Base-by-base conservation (phyloP, 108 stramenopile species). In the Chaetoceros muelleri region DNA sequence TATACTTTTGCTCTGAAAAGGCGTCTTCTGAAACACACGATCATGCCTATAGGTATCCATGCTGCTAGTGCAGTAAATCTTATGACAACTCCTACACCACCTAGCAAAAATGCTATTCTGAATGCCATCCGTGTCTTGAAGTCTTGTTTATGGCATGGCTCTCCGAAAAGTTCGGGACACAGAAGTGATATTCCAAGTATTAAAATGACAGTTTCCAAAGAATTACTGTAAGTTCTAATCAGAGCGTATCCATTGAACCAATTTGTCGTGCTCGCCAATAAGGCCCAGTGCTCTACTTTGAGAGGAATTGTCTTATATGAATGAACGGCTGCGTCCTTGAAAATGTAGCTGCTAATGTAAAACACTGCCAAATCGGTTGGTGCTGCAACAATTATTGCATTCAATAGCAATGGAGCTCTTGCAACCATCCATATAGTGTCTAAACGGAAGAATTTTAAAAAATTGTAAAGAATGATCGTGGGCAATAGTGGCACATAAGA, bases 211-310 rank as follows among this genome's bases (percentile, higher is more conserved):
- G 86, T 71, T 67, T 88, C 87, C 3, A 84, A 57, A 2, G 80
- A 80, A 64, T 92, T 92, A 62, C 82, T 75, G 61, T 85, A 88
- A 7, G 84, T 93, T 44, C 90, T 66, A 23, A 84, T 58, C 55
- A 93, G 60, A 3, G 85, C 75, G 56, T 85, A 93, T 47, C 76
- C 90, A 65, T 81, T 62, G 57, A 92, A 88, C 90, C 90, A 88
- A 2, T 82, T 82, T 50, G 61, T 64, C 51, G 29, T 74, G 19
- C 30, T 44, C 52, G 31, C 69, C 59, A 46, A 62, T 65, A 17
- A 69, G 22, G 47, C 58, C 30, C 21, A 19, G 3, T 20, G 40
- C 8, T 24, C 57, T 21, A 24, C 24, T 17, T 52, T 52, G 50
- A 25, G 20, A 3, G 1, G 46, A 21, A 3, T 21, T 46, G 3